Evolutionary conservation across 1,139 yeast genomes (phyloP).

Genomic region (Pneumocystis canis): DNA sequence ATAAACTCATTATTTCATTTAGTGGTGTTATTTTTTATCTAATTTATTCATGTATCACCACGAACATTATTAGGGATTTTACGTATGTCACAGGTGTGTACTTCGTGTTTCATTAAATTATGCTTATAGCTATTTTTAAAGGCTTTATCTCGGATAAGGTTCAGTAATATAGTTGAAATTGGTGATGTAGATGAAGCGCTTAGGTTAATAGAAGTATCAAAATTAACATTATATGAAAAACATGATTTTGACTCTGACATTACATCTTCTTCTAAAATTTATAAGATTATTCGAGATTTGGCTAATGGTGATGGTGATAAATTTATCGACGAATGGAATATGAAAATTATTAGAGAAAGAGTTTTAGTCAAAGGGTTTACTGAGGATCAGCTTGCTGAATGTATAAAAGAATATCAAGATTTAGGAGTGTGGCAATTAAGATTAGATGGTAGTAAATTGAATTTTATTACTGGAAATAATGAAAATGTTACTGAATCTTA

Average conservation of each 20-base stretch:
- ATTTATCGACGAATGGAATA: constrained; percentile 33
- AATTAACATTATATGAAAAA: constrained; percentile 57
- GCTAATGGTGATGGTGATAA: constrained; percentile 35
- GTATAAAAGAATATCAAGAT: constrained; percentile 58
- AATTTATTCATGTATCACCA: constrained; percentile 86
- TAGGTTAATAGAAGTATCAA: constrained; percentile 71
- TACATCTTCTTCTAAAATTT: constrained; percentile 43
- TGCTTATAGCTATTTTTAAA: neutral
- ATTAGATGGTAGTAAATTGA: constrained; percentile 26
- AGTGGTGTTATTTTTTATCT: constrained; percentile 38
- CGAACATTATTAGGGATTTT: constrained; percentile 83
- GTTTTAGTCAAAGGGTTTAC: constrained; percentile 76
- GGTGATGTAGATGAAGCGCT: constrained; percentile 94
- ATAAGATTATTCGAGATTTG: constrained; percentile 41
- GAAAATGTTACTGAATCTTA: constrained; percentile 8
- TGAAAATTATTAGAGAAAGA: constrained; percentile 49
- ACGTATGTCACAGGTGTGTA: constrained; percentile 66
- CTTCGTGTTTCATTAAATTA: neutral
- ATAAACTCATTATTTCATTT: constrained; percentile 30
- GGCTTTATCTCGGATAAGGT: constrained; percentile 81
- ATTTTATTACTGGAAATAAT: constrained; percentile 14
- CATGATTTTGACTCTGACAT: constrained; percentile 29
- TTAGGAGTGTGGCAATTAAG: constrained; percentile 65
- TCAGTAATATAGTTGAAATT: constrained; percentile 51
- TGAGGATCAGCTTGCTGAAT: constrained; percentile 56